phyloP scores from a whole-genome alignment of 768 basidiomycete species.

The Pulveroboletus sp. region DNA sequence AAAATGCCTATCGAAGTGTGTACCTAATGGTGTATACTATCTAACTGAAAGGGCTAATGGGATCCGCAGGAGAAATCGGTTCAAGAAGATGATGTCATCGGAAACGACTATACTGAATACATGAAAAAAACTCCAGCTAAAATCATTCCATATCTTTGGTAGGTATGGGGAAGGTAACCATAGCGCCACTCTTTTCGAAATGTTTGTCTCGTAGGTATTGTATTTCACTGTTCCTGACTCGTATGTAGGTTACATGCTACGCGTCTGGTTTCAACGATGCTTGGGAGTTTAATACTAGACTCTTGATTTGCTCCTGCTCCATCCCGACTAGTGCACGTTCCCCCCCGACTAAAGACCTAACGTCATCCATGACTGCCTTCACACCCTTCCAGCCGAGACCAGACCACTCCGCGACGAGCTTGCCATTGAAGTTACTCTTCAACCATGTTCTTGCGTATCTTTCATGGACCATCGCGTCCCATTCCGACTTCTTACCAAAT shows the following conservation, averaged over 20 bases:
- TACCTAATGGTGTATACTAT: neutral
- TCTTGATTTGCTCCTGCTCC: constrained; percentile 39
- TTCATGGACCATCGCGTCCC: constrained; percentile 35
- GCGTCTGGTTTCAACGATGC: constrained; percentile 16
- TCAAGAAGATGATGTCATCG: constrained; percentile 20
- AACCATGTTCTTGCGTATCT: constrained; percentile 29
- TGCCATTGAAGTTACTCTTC: constrained; percentile 48
- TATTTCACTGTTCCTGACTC: neutral
- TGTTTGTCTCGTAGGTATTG: neutral
- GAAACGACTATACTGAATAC: constrained; percentile 28
- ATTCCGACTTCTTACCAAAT: constrained; percentile 51
- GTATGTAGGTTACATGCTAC: constrained; percentile 13
- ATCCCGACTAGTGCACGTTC: constrained; percentile 41
- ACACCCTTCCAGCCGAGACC: constrained; percentile 45
- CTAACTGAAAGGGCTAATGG: neutral
- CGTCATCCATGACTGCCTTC: constrained; percentile 49
- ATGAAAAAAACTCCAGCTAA: constrained; percentile 27
- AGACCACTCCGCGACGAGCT: constrained; percentile 52
- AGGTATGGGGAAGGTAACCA: constrained; percentile 3
- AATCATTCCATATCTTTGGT: constrained; percentile 32
- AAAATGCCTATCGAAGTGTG: constrained; percentile 36
- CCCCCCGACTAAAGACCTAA: constrained; percentile 46
- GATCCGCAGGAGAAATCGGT: constrained; percentile 28
- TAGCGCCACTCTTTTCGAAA: neutral
- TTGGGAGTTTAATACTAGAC: constrained; percentile 36